Conservation (phyloP, 768 basidiomycete species). For the Crepidotus variabilis region DNA sequence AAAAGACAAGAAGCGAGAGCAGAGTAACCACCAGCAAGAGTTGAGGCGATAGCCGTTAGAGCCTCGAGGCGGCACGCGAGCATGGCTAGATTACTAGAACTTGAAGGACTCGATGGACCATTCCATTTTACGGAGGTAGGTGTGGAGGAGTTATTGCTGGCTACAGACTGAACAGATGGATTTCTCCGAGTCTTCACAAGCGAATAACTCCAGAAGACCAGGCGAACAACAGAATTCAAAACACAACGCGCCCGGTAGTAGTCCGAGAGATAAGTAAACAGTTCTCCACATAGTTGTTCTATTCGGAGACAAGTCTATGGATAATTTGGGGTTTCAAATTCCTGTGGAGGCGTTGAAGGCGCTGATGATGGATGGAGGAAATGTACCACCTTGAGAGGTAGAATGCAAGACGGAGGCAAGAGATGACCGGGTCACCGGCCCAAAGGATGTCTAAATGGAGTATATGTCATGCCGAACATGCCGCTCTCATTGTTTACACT, state of each 20-base stretch:
- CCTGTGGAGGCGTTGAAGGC: not conserved
- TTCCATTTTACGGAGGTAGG: not conserved
- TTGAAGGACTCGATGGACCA: not conserved
- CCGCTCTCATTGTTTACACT: not conserved
- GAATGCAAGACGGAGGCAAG: not conserved
- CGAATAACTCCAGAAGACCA: not conserved
- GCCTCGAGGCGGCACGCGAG: not conserved
- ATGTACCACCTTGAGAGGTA: conserved; percentile 3
- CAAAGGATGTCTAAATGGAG: not conserved
- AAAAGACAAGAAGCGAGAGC: not conserved
- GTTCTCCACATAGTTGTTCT: too few relatives aligned
- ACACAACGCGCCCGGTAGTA: not conserved
- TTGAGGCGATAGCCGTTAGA: not conserved
- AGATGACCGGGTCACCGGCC: not conserved
- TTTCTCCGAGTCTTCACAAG: not conserved
- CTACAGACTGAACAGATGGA: not conserved
- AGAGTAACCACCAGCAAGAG: not conserved
- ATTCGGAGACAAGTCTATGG: too few relatives aligned
- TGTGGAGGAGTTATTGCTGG: not conserved
- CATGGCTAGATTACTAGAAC: not conserved
- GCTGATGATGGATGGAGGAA: not conserved
- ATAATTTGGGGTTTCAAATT: not conserved
- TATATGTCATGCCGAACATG: not conserved
- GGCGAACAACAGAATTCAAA: not conserved
- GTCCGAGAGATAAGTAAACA: too few relatives aligned